Evolutionary conservation across 164 flowering plant genomes (phyloP), one percentile per base, ranked within the genome.

Genomic region (Piper longum): DNA sequence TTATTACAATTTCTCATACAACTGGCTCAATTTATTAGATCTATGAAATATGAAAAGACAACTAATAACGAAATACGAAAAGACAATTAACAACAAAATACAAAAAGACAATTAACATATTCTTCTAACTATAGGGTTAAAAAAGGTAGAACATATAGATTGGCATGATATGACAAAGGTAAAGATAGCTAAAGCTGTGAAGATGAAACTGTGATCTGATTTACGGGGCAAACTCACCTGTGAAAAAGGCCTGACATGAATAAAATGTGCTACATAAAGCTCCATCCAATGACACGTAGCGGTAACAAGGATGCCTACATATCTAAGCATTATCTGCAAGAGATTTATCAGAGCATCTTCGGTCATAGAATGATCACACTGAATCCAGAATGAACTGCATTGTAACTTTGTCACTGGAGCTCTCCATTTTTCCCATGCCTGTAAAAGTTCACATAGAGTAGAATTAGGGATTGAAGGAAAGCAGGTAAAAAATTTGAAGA

Each of bases 351-450:
- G 80, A 19, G 96, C 90, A 19, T 80, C 90, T 66, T 76, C 77
- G 61, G 99, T 95, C 64, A 73, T 84, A 44, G 42, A 78, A 68
- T 89, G 96, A 75, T 76, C 82, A 76, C 99, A 95, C 45, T 89
- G 79, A 75, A 85, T 71, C 99, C 99, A 91, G 65, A 69, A 95
- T 64, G 81, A 76, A 82, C 91, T 87, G 72, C 89, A 82, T 42
- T 86, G 95, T 75, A 95, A 77, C 80, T 88, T 95, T 54, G 85
- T 78, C 62, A 95, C 72, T 73, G 87, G 89, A 54, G 78, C 81
- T 54, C 96, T 80, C 99, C 99, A 93, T 72, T 77, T 93, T 69
- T 93, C 99, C 95, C 97, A 88, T 56, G 95, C 92, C 99, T 93
- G 64, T 1, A 54, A 19, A 51, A 57, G 36, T 43, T 54, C 13